phyloP scores from a whole-genome alignment of 2,329 filamentous ascomycete species.

The Trichoderma hamatum region DNA sequence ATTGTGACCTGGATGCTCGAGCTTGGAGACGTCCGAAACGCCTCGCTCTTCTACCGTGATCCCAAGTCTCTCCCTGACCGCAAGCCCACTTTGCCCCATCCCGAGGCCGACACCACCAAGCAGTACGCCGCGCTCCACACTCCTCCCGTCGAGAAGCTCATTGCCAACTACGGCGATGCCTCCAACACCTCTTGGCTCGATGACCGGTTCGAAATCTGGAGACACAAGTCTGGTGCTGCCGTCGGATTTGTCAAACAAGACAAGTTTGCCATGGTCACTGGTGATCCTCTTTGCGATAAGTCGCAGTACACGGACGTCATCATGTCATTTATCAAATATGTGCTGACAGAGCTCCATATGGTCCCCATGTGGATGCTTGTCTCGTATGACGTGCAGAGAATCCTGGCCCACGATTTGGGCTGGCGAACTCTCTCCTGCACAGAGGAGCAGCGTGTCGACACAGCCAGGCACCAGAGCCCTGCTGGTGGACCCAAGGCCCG shows the following conservation, averaged over 20 bases:
- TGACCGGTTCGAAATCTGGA: slow-evolving; percentile 85
- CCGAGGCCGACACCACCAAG: slow-evolving; percentile 76
- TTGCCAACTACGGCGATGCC: slow-evolving; percentile 93
- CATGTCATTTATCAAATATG: slow-evolving; percentile 71
- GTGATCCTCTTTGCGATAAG: slow-evolving; percentile 81
- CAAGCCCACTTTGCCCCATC: slow-evolving; percentile 72
- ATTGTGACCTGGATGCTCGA: slow-evolving; percentile 84
- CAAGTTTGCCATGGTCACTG: slow-evolving; percentile 81
- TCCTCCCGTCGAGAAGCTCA: slow-evolving; percentile 80
- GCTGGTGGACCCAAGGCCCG: slow-evolving; percentile 72
- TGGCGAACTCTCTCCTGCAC: slow-evolving; percentile 90
- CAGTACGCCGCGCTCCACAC: slow-evolving; percentile 55
- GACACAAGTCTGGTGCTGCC: slow-evolving; percentile 81
- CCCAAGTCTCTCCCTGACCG: slow-evolving; percentile 81
- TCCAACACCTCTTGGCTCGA: slow-evolving; percentile 94
- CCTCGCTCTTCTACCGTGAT: slow-evolving; percentile 84
- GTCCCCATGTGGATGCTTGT: slow-evolving; percentile 90
- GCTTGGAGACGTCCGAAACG: slow-evolving; percentile 86
- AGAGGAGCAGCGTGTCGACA: slow-evolving; percentile 84
- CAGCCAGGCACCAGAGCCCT: slow-evolving; percentile 66
- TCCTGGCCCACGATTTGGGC: slow-evolving; percentile 76
- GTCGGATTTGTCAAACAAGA: slow-evolving; percentile 78
- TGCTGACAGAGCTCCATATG: slow-evolving; percentile 68
- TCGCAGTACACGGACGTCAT: slow-evolving; percentile 76
- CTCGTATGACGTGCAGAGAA: slow-evolving; percentile 75